These are phyloP conservation scores for Paramarasmius palmivorus DNA, from an alignment of 1,284 basidiomycete species.

Conservation along the genomic window DNA sequence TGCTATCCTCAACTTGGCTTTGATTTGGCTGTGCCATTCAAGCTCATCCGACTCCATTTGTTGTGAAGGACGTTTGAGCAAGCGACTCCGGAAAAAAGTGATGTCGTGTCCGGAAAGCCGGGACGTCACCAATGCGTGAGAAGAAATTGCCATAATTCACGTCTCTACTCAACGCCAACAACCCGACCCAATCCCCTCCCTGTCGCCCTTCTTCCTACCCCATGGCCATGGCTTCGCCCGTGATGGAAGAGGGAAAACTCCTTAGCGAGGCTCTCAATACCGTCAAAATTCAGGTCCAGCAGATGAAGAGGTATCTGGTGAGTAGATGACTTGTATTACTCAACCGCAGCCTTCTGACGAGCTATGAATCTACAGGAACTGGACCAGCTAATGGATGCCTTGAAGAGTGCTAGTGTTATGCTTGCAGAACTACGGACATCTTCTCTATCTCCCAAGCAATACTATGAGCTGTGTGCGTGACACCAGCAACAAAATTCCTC, in stretches of 20 bases:
- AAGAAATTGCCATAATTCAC: too few relatives aligned
- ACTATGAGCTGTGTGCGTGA: constrained; percentile 92
- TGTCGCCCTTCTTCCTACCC: neutral
- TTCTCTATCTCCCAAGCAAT: constrained; percentile 91
- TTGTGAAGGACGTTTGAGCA: too few relatives aligned
- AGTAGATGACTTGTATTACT: constrained; percentile 29
- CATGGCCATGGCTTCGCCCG: constrained; percentile 37
- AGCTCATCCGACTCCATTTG: too few relatives aligned
- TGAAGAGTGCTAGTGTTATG: constrained; percentile 95
- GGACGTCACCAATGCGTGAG: too few relatives aligned
- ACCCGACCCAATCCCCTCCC: constrained; percentile 8
- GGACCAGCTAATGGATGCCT: constrained; percentile 95
- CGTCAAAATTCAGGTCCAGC: constrained; percentile 90
- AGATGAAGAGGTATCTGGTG: constrained; percentile 92
- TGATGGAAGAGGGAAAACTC: constrained; percentile 74
- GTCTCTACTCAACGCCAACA: constrained; percentile 1
- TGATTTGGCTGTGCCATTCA: too few relatives aligned
- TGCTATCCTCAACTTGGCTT: neutral
- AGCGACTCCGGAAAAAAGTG: too few relatives aligned
- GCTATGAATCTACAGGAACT: constrained; percentile 60
- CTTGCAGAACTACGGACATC: constrained; percentile 91
- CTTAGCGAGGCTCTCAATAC: constrained; percentile 81
- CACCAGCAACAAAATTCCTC: constrained; percentile 1
- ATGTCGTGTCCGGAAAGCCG: too few relatives aligned
- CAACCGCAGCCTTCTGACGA: neutral